Conservation (phyloP, 345 rosid species). For the Aegle marmelos region DNA sequence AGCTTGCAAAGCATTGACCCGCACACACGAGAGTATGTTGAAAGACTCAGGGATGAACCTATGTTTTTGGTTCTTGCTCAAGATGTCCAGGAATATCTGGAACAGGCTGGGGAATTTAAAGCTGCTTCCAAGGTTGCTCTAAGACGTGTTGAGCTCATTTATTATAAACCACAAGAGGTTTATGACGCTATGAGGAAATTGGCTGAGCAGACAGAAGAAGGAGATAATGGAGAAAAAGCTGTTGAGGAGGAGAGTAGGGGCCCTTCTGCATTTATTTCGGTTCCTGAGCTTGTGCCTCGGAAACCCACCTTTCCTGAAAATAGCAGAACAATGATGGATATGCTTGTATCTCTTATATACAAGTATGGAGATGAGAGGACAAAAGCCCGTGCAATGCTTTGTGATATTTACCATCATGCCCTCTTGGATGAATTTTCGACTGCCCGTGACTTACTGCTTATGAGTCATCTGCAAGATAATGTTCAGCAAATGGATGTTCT, state of each 20-base stretch:
- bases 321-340: slow-evolving; percentile 88
- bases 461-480: slow-evolving; percentile 95
- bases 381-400: slow-evolving; percentile 95
- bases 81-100: slow-evolving; percentile 78
- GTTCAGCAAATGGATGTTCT: slow-evolving; percentile 89
- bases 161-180: slow-evolving; percentile 92
- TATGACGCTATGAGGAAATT: slow-evolving; percentile 95
- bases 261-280: slow-evolving; percentile 64
- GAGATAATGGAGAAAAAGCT: slow-evolving; percentile 34
- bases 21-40: slow-evolving; percentile 85
- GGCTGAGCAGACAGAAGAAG: slow-evolving; percentile 62
- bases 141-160: slow-evolving; percentile 74
- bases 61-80: slow-evolving; percentile 80
- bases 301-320: slow-evolving; percentile 85
- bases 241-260: slow-evolving; percentile 68
- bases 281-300: slow-evolving; percentile 79
- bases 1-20: slow-evolving; percentile 97
- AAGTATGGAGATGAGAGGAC: slow-evolving; percentile 92
- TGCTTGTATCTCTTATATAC: slow-evolving; percentile 83
- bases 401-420: slow-evolving; percentile 95
- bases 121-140: slow-evolving; percentile 85
- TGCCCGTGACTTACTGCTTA: slow-evolving; percentile 76
- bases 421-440: slow-evolving; percentile 70
- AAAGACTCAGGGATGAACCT: slow-evolving; percentile 90
- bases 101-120: slow-evolving; percentile 60